Conservation (phyloP, 2,329 filamentous ascomycete species). For the Pseudopithomyces maydicus region DNA sequence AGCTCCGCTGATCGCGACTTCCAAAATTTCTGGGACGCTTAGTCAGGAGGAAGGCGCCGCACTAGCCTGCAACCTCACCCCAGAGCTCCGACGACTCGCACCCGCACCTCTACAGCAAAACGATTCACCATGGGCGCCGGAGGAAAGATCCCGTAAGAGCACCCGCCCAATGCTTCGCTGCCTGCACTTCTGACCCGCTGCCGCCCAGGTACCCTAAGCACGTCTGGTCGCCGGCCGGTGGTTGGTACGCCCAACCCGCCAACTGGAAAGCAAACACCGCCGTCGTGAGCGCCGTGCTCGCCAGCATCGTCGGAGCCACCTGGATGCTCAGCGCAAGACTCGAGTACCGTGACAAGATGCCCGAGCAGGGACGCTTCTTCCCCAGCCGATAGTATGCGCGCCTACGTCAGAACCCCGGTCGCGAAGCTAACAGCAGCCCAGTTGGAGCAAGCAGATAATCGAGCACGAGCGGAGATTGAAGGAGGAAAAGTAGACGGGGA, state of each 20-base stretch:
- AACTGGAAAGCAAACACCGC: constrained; percentile 97
- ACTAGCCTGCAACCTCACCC: constrained; percentile 24
- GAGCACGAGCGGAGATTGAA: constrained; percentile 66
- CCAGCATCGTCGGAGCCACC: constrained; percentile 69
- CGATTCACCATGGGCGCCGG: constrained; percentile 68
- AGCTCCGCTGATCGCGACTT: constrained; percentile 27
- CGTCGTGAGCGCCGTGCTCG: constrained; percentile 70
- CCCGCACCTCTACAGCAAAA: constrained; percentile 48
- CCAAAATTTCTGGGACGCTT: constrained; percentile 41
- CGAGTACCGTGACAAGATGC: constrained; percentile 76
- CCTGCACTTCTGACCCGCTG: constrained; percentile 18
- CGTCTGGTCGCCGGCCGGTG: constrained; percentile 97
- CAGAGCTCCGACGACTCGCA: constrained; percentile 20
- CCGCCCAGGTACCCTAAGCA: constrained; percentile 88
- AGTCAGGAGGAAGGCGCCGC: constrained; percentile 16
- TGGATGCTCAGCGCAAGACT: constrained; percentile 76
- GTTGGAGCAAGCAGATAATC: constrained; percentile 74
- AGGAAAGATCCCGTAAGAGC: constrained; percentile 70
- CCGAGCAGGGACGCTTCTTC: constrained; percentile 77
- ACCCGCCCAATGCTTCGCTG: constrained; percentile 16
- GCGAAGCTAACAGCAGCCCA: constrained; percentile 44
- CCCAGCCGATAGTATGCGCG: constrained; percentile 78
- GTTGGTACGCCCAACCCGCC: constrained; percentile 92
- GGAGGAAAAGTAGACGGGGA: constrained; percentile 25
- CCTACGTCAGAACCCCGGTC: constrained; percentile 9